Base-by-base conservation (phyloP, 202 grass and related monocot genomes). In the Brachypodium distachyon region DNA sequence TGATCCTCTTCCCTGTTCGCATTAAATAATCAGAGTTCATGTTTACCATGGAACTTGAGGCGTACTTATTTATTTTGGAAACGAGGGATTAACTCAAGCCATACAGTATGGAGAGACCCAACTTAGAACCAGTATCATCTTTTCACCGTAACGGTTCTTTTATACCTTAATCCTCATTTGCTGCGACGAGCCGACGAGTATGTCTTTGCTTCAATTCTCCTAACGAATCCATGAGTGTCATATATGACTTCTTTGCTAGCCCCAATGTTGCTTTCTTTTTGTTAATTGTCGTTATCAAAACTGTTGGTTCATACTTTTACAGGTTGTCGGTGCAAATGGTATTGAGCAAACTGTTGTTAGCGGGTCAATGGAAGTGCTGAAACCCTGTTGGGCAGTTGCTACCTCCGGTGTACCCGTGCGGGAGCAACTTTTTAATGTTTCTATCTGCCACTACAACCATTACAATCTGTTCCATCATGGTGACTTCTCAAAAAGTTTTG, bases 331-430 rank as follows among this genome's bases (percentile, higher is more conserved):
- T 54, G 86, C 79, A 81, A 88, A 95, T 57, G 91, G 95, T 21
- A 81, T 82, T 39, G 91, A 98, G 70, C 87, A 92, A 82, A 90
- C 89, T 79, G 91, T 97, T 77, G 83, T 92, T 23, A 94, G 87
- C 40, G 95, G 95, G 26, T 94, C 91, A 11, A 91, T 91, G 86
- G 95, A 98, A 43, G 89, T 98, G 33, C 58, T 98, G 40, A 92
- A 87, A 78, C 95, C 95, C 3, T 98, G 95, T 86, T 98, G 95
- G 95, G 95, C 95, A 82, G 91, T 98, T 57, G 95, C 91, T 27
- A 94, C 95, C 44, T 98, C 95, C 8, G 95, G 95, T 61, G 95
- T 98, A 50, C 95, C 95, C 22, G 87, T 95, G 37, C 79, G 89
- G 69, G 91, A 98, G 60, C 85, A 92, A 74, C 80, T 98, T 42